Evolutionary conservation across 1,284 basidiomycete species (phyloP), one percentile per base, ranked within the genome.

Genomic region (Kalmanozyma brasiliensis): DNA sequence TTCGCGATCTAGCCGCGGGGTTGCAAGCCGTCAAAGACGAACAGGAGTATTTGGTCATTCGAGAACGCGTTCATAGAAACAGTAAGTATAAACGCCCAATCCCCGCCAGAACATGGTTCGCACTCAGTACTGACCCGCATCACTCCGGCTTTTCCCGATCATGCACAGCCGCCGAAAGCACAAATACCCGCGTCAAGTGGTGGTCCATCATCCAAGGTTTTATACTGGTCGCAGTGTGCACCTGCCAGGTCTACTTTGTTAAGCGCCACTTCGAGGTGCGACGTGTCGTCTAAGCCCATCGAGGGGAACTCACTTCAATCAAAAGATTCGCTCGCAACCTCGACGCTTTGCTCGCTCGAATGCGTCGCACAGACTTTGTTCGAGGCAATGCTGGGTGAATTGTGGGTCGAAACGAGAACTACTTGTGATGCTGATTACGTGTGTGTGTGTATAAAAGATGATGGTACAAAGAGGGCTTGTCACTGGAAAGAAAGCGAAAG

Each of bases 231-330:
- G 86, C 88, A 14, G 91, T 97, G 0, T 94, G 96, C 63, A 93
- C 87, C 26, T 98, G 94, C 92, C 97, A 99, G 84, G 88, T 99
- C 55, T 97, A 95, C 85, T 98, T 98, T 85, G 86, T 99, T 59
- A 95, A 97, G 86, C 92, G 78, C 48, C 74, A 76, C 37, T 76
- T 76, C 38, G 74, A 76, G 42, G 74, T 76, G 13, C 62, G 68
- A 40, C 51, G 74, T 26, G 72, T 72, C 30, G 65, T 76, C 38
- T 76, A 35, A n/a, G n/a, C n/a, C n/a, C n/a, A n/a, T n/a, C n/a
- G n/a, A n/a, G n/a, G n/a, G n/a, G n/a, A n/a, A n/a, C n/a, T n/a
- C n/a, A n/a, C n/a, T n/a, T n/a, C n/a, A n/a, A n/a, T n/a, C n/a
- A n/a, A n/a, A n/a, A n/a, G n/a, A n/a, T n/a, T n/a, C n/a, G n/a